phyloP scores from a whole-genome alignment of 208 protist genomes.

The Trypanosoma scelopori region DNA sequence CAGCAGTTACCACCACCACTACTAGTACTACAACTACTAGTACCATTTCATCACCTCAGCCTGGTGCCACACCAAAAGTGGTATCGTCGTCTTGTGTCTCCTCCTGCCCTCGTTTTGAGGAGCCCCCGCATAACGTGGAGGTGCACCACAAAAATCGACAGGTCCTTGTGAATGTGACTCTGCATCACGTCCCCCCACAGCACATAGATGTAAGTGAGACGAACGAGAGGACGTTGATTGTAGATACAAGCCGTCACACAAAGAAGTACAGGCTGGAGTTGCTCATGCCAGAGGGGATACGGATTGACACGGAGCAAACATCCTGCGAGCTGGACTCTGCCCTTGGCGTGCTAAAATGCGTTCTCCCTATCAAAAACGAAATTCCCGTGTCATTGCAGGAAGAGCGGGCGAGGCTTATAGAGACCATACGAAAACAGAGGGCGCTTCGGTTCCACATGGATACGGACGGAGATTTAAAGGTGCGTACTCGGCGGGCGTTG shows the following conservation, averaged over 20 bases:
- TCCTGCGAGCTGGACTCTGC: constrained; percentile 52
- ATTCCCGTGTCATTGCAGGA: constrained; percentile 47
- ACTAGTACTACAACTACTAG: no score
- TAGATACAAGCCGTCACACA: constrained; percentile 76
- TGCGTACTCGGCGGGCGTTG: constrained; percentile 71
- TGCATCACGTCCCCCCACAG: constrained; percentile 74
- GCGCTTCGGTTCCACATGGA: constrained; percentile 72
- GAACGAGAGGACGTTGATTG: constrained; percentile 44
- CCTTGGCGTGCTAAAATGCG: constrained; percentile 61
- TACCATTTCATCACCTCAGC: background rate
- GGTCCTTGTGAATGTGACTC: constrained; percentile 68
- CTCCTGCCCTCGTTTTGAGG: constrained; percentile 16
- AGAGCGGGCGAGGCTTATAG: constrained; percentile 49
- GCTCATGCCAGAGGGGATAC: constrained; percentile 66
- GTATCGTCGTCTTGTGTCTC: constrained; percentile 5
- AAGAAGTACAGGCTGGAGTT: constrained; percentile 83
- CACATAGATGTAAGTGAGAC: constrained; percentile 78
- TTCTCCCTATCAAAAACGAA: constrained; percentile 65
- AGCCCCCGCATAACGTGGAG: constrained; percentile 67
- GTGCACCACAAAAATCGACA: constrained; percentile 83
- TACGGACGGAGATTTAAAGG: constrained; percentile 71
- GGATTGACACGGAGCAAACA: constrained; percentile 43
- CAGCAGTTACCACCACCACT: no score
- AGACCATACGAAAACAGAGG: constrained; percentile 58
- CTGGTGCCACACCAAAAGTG: constrained; percentile 1